Base-by-base conservation (phyloP, 2,329 filamentous ascomycete genomes). In the Periglandula ipomoeae region DNA sequence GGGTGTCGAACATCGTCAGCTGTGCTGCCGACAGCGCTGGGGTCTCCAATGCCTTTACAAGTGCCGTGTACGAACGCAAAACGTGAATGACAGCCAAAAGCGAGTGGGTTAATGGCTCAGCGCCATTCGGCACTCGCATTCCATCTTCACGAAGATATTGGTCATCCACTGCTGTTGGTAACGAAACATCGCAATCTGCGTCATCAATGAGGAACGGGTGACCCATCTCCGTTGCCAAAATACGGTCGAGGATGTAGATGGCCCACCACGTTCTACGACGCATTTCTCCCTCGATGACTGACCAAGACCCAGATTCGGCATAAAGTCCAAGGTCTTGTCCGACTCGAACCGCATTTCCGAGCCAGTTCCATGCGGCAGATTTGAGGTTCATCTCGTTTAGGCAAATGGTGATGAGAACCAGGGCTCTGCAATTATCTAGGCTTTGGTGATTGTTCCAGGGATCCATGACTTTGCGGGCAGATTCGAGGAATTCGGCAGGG, bases 201-300 rank as follows among this genome's bases (percentile, higher is more conserved):
- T 97, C 91, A 60, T 90, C 78, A 60, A 97, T 95, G 55, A 90
- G 68, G 49, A 87, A 79, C 0, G 91, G 89, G 45, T 85, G 82
- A 8, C 88, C 87, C 30, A 89, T 74, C 61, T 95, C 90, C 11
- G 95, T 72, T 0, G 89, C 83, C 44, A 94, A 70, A 23, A 87
- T 77, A 53, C 89, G 81, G 68, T 98, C 93, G 70, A 90, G 82
- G 40, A 89, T 81, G 66, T 97, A 97, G 49, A 95, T 80, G 13
- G 87, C 82, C 89, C 93, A 98, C 91, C 91, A 98, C 2, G 93
- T 80, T 48, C 90, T 78, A 52, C 87, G 81, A 48, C 90, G 81
- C 81, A 91, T 89, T 65, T 97, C 91, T 10, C 79, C 79, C 58
- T 95, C 89, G 13, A 95, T 72, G 1, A 82, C 74, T 2, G 85